Evolutionary conservation across 2,329 filamentous ascomycete genomes (phyloP).

Genomic region (Hypoxylon sp.): DNA sequence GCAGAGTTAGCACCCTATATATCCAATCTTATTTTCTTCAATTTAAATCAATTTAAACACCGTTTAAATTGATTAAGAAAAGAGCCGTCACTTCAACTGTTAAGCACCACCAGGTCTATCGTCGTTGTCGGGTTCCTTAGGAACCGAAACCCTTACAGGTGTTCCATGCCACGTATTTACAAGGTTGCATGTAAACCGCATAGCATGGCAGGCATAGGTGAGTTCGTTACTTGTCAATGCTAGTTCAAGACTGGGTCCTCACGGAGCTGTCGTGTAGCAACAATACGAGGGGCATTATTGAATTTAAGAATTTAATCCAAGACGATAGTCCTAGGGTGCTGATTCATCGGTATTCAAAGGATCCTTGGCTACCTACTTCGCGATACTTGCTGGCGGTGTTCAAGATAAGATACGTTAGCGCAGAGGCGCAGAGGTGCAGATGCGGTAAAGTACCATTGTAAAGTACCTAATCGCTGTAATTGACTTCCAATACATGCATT

Average conservation of each 20-base stretch:
- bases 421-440: background rate
- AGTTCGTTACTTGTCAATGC: background rate
- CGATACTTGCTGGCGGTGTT: conserved; percentile 12
- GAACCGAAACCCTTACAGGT: conserved; percentile 2
- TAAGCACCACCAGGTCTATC: conserved; percentile 15
- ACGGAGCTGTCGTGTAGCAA: background rate
- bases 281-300: background rate
- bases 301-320: background rate
- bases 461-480: background rate
- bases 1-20: too few species aligned
- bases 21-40: too few species aligned
- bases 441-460: conserved; percentile 2
- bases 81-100: background rate
- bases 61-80: too few species aligned
- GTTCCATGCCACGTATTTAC: background rate
- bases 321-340: background rate
- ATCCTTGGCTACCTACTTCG: background rate
- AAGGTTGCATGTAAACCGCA: background rate
- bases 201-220: background rate
- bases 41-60: too few species aligned
- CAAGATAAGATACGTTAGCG: background rate
- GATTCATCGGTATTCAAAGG: background rate
- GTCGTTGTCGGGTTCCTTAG: background rate
- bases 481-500: conserved; percentile 8
- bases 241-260: background rate